Evolutionary conservation across 306 rosid species (phyloP).

Genomic region (Dalbergia cultrata): DNA sequence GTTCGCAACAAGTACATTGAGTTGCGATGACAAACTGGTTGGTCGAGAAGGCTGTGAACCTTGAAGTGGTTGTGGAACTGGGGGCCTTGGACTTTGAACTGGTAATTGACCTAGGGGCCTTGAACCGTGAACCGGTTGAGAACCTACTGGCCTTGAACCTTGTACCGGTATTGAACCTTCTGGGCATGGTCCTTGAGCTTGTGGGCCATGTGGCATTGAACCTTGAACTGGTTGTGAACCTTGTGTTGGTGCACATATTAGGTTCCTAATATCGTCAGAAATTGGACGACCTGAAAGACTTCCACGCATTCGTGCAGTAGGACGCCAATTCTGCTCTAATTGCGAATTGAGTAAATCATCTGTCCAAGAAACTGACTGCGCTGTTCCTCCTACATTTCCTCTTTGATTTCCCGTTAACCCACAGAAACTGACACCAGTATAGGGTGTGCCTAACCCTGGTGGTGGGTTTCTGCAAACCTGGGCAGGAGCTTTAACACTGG

Average conservation of each 20-base stretch:
- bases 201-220: not conserved
- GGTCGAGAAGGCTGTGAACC: constrained; percentile 35
- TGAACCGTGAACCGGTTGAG: constrained; percentile 25
- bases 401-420: constrained; percentile 55
- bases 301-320: constrained; percentile 87
- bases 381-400: constrained; percentile 51
- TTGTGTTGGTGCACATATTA: constrained; percentile 71
- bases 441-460: constrained; percentile 43
- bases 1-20: constrained; percentile 46
- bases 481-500: constrained; percentile 42
- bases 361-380: constrained; percentile 56
- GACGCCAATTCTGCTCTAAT: constrained; percentile 70
- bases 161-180: constrained; percentile 40
- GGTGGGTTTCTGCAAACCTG: constrained; percentile 57
- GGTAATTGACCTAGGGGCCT: constrained; percentile 22
- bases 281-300: constrained; percentile 67
- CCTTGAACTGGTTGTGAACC: constrained; percentile 25
- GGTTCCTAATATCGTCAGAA: constrained; percentile 55
- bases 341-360: constrained; percentile 45
- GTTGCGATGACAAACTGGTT: constrained; percentile 35
- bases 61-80: not conserved
- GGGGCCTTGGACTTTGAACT: constrained; percentile 27
- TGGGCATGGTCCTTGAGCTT: constrained; percentile 24
- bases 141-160: constrained; percentile 5
- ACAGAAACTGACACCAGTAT: constrained; percentile 49